These are phyloP conservation scores for Hyaloscypha bicolor DNA, from an alignment of 495 filamentous ascomycete genomes.

Conservation along the genomic window DNA sequence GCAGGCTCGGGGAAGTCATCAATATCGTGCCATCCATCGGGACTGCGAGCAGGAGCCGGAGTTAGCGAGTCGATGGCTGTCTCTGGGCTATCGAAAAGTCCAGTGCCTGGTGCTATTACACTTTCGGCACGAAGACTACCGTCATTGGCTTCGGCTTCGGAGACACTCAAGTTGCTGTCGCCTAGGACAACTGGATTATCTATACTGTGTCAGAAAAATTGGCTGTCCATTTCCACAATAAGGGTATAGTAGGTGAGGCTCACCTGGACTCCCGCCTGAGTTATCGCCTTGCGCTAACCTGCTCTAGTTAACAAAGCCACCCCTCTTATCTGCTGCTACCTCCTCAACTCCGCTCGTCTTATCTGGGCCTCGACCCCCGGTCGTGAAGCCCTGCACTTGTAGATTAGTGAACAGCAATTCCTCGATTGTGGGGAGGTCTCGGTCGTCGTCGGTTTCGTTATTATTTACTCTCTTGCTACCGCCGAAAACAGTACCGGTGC, in stretches of 20 bases:
- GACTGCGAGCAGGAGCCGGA: conserved; percentile 8
- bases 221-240: conserved; percentile 19
- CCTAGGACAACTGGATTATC: conserved; percentile 23
- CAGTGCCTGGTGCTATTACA: conserved; percentile 5
- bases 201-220: conserved; percentile 21
- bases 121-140: conserved; percentile 16
- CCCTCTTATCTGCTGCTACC: conserved; percentile 25
- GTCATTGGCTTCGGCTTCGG: conserved; percentile 21
- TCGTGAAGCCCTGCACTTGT: conserved; percentile 12
- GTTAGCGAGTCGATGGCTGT: conserved; percentile 20
- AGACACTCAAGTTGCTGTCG: conserved; percentile 22
- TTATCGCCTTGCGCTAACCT: conserved; percentile 12
- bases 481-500: conserved; percentile 8
- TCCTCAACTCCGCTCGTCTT: conserved; percentile 6
- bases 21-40: conserved; percentile 24
- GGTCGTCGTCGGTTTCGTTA: too few species aligned
- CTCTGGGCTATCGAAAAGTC: conserved; percentile 23
- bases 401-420: too few species aligned
- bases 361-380: conserved; percentile 3
- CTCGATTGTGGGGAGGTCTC: not conserved
- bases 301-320: not conserved
- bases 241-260: not conserved
- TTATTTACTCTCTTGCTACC: not conserved
- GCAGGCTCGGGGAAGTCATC: conserved; percentile 25
- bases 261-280: conserved; percentile 10